Evolutionary conservation across 768 basidiomycete genomes (phyloP).

Genomic region (Leccinum pellstonianum): DNA sequence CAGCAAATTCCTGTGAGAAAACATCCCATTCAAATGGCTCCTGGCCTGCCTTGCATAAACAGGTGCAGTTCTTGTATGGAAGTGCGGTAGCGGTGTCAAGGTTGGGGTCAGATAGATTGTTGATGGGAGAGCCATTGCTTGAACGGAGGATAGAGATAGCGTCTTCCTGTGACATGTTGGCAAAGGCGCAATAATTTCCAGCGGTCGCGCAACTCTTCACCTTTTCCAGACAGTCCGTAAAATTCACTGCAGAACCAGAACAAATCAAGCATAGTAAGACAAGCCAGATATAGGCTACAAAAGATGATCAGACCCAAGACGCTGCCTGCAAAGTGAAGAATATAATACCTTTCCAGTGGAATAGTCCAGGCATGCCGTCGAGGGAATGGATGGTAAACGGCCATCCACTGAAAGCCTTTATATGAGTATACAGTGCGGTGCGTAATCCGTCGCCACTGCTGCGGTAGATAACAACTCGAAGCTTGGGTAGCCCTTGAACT

Average conservation of each 20-base stretch:
- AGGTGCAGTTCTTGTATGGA: constrained; percentile 2
- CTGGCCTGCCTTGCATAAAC: constrained; percentile 8
- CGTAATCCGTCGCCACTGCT: not conserved
- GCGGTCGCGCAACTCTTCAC: not conserved
- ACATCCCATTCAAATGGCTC: constrained; percentile 19
- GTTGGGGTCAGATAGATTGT: not conserved
- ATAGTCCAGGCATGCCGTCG: not conserved
- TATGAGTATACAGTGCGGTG: not conserved
- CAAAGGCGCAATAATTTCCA: not conserved
- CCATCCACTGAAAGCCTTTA: not conserved
- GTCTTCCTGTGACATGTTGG: not conserved
- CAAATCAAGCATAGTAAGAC: not conserved
- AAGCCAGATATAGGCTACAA: not conserved
- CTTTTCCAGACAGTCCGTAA: not conserved
- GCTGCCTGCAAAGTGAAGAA: not conserved
- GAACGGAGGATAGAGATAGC: not conserved
- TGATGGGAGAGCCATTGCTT: not conserved
- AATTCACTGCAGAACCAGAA: not conserved
- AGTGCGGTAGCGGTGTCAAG: constrained; percentile 11
- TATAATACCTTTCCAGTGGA: not conserved
- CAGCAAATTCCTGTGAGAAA: constrained; percentile 37
- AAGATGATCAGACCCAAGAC: not conserved
- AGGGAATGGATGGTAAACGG: not conserved
- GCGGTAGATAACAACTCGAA: not conserved
- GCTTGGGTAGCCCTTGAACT: not conserved